A percentile compares a stretch with the other conserved stretches of the same genome.
phyloP scores from a whole-genome alignment of 2,329 filamentous ascomycete genomes.

The Paecilomyces variotii region DNA sequence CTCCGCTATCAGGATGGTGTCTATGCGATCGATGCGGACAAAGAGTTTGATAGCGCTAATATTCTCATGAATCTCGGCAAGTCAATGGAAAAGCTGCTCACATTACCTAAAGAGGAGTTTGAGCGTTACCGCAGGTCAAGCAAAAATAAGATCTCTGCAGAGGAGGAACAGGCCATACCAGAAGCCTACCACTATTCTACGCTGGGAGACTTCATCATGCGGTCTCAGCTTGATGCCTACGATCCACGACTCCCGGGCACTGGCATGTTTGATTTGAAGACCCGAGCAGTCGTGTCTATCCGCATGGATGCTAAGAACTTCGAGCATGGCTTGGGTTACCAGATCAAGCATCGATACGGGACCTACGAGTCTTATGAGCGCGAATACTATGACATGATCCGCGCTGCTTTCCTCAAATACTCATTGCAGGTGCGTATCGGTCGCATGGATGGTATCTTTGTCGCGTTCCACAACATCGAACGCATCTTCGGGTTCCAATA shows the following conservation, averaged over 20 bases:
- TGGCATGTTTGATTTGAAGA: constrained; percentile 95
- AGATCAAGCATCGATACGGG: constrained; percentile 69
- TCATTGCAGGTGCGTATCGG: constrained; percentile 95
- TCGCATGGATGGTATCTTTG: constrained; percentile 96
- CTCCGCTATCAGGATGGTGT: constrained; percentile 72
- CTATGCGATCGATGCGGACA: constrained; percentile 95
- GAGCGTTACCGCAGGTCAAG: constrained; percentile 70
- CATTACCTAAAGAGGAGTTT: constrained; percentile 70
- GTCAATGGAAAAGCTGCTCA: constrained; percentile 93
- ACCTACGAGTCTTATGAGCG: constrained; percentile 87
- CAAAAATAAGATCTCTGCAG: constrained; percentile 56
- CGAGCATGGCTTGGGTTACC: constrained; percentile 72
- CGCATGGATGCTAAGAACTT: constrained; percentile 74
- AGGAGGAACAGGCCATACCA: constrained; percentile 61
- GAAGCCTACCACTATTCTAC: constrained; percentile 86
- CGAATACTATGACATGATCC: constrained; percentile 95
- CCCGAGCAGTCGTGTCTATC: constrained; percentile 80
- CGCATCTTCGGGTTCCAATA: constrained; percentile 98
- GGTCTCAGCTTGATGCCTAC: constrained; percentile 87
- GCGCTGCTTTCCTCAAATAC: constrained; percentile 91
- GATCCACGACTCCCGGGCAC: constrained; percentile 79
- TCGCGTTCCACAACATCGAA: constrained; percentile 90
- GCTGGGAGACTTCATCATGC: constrained; percentile 81
- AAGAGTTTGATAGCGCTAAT: constrained; percentile 76
- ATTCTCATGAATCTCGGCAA: constrained; percentile 88